Conservation (phyloP, 139 green algal species). For the Volvox africanus region DNA sequence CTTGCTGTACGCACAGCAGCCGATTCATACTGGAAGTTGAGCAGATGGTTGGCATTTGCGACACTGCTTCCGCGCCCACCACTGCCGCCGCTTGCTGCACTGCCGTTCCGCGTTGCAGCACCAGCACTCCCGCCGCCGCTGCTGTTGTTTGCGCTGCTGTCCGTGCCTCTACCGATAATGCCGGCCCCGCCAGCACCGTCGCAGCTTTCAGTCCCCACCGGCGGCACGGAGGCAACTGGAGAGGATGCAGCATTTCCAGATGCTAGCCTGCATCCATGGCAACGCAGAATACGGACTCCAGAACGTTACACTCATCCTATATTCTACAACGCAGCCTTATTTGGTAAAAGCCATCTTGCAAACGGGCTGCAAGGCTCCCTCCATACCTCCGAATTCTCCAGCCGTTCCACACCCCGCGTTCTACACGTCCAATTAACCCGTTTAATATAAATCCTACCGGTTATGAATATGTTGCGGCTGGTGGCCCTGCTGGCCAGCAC, state of each 20-base stretch:
- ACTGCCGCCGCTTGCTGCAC: not conserved
- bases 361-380: no score
- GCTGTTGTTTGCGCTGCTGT: not conserved
- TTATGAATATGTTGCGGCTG: not conserved
- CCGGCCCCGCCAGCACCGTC: not conserved
- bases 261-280: not conserved
- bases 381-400: no score
- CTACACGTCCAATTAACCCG: no score
- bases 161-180: not conserved
- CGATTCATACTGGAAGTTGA: conserved; percentile 74
- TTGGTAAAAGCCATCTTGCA: no score
- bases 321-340: not conserved
- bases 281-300: not conserved
- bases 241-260: not conserved
- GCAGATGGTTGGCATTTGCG: conserved; percentile 69
- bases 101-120: not conserved
- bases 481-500: not conserved
- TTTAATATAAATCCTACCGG: no score
- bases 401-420: no score
- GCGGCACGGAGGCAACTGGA: not conserved
- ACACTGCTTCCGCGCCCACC: conserved; percentile 20
- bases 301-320: not conserved
- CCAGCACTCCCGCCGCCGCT: not conserved
- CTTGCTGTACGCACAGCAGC: not conserved
- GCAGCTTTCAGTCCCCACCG: not conserved